Evolutionary conservation across 129 eudicot genomes (phyloP), one percentile per base, ranked within the genome.

Genomic region (Flaveria bidentis): DNA sequence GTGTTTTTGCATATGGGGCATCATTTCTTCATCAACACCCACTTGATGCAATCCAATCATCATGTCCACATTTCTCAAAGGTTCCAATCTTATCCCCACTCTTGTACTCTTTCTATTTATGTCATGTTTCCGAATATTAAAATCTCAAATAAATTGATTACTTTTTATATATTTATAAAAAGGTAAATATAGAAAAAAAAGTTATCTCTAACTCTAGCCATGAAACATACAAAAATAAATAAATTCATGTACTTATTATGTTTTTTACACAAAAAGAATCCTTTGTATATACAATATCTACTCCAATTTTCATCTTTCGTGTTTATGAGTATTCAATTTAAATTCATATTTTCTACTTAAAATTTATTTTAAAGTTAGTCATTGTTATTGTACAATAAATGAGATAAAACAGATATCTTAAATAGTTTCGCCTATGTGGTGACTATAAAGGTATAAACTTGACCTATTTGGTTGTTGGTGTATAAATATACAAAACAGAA

Each of bases 21-120:
- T 28, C 69, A 28, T 62, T 62, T 28, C 68, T 63, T 63, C 69
- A 63, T 63, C 69, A 63, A 63, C 69, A 30, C 9, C 69, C 69
- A 63, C 69, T 63, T 63, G 69, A 63, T 62, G 18, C 44, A 28
- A 28, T 14, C 69, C 69, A 63, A 63, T 63, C 45, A 63, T 63
- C 69, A 63, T 63, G 46, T 63, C 69, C 69, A 63, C 69, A 28
- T 63, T 63, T 62, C 42, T 63, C 69, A 63, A 63, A 26, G 12
- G 69, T 63, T 63, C 69, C 69, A 63, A 63, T 63, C 69, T 63
- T 63, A 63, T 63, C 69, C 45, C 69, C 69, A 63, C 69, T 30
- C 22, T 63, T 30, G 69, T 30, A 15, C 23, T 63, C 22, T 63
- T 30, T 30, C 69, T 63, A 16, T 62, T 62, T 30, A 30, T 63